A percentile compares a stretch with the other conserved stretches of the same genome.
phyloP scores from a whole-genome alignment of 2,329 filamentous ascomycete genomes.

The Boeremia lycopersici region DNA sequence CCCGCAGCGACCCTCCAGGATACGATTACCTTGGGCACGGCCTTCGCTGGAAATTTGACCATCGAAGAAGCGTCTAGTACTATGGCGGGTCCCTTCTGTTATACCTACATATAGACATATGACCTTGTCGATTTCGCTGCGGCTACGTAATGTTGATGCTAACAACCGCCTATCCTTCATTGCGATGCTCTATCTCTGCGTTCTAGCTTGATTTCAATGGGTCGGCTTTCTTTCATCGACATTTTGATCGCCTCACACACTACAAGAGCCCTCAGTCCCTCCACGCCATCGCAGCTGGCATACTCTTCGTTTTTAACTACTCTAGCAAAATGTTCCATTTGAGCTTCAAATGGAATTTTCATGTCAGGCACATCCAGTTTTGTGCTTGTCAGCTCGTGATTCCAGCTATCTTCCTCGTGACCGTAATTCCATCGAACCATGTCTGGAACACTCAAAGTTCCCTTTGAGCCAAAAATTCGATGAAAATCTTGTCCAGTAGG shows the following conservation, averaged over 20 bases:
- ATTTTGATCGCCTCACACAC: background rate
- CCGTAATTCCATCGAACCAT: background rate
- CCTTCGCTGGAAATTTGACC: conserved; percentile 37
- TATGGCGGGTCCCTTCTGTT: conserved; percentile 54
- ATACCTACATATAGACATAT: conserved; percentile 48
- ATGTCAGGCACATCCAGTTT: background rate
- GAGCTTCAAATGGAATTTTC: background rate
- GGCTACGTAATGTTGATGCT: background rate
- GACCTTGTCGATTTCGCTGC: too few relatives aligned
- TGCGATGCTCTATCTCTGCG: too few relatives aligned
- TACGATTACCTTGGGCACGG: conserved; percentile 47
- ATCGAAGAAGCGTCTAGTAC: conserved; percentile 53
- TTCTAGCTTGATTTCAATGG: background rate
- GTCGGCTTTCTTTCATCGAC: background rate
- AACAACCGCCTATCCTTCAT: background rate
- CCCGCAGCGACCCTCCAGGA: conserved; percentile 53
- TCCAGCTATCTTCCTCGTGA: background rate
- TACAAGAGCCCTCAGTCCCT: background rate
- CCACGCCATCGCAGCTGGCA: background rate
- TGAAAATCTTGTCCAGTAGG: background rate
- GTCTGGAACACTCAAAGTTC: background rate
- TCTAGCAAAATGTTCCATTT: background rate
- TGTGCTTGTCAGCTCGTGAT: background rate
- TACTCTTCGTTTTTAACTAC: background rate
- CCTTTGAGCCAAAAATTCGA: background rate